Base-by-base conservation (phyloP, 305 asterid genomes). In the Striga hermonthica region DNA sequence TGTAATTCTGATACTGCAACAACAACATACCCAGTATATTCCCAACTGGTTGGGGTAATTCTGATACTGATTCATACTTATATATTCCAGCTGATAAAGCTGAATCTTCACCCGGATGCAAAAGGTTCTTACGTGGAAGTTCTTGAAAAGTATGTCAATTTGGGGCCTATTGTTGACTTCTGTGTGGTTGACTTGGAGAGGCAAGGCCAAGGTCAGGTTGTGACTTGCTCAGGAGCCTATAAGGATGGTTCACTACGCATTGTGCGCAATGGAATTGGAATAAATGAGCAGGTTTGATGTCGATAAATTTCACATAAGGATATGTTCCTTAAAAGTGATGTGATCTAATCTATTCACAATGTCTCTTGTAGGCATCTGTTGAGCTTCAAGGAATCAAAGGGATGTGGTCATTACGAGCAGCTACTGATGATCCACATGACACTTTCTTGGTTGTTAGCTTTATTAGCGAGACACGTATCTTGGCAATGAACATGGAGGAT, bases 151-250 rank as follows among this genome's bases (percentile, higher is more conserved):
- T 90, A 78, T 77, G 91, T 93, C 69, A 93, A 93, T 76, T 81
- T 93, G 89, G 99, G 99, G 43, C 99, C 97, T 40, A 93, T 93
- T 65, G 96, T 90, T 49, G 99, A 93, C 79, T 93, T 93, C 76
- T 90, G 95, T 62, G 99, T 93, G 67, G 99, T 93, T 74, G 99
- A 93, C 76, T 77, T 90, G 70, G 99, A 90, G 83, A 85, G 97
- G 83, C 99, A 93, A 84, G 97, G 99, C 76, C 99, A 90, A 81
- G 99, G 97, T 68, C 97, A 93, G 85, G 99, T 93, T 70, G 97
- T 93, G 69, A 93, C 97, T 57, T 93, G 97, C 82, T 90, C 96
- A 11, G 97, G 99, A 72, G 97, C 99, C 74, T 93, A 83, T 71
- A 88, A 88, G 79, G 99, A 90, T 76, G 99, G 96, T 54, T 93